Conservation (phyloP, 768 basidiomycete species). For the Amanita fuliginea region DNA sequence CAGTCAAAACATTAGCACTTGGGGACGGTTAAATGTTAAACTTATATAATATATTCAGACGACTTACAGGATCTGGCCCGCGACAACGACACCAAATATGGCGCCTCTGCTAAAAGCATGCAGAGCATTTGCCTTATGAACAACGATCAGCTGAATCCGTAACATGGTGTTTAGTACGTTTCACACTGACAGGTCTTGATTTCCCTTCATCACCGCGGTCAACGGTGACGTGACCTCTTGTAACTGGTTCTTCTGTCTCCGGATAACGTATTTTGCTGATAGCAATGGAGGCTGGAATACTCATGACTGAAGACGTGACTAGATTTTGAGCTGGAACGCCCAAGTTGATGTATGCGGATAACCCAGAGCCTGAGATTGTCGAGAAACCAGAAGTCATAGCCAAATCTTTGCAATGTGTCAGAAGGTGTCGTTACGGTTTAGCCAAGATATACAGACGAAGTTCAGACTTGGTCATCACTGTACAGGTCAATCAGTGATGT, state of each 20-base stretch:
- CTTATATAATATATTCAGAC: not conserved
- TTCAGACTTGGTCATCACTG: constrained; percentile 75
- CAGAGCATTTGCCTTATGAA: constrained; percentile 54
- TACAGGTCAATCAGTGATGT: not conserved
- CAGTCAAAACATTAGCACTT: constrained; percentile 76
- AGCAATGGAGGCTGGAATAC: constrained; percentile 88
- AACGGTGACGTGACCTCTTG: constrained; percentile 69
- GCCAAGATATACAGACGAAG: constrained; percentile 34
- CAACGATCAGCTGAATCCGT: not conserved
- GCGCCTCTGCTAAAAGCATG: constrained; percentile 87
- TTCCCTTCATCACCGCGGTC: constrained; percentile 60
- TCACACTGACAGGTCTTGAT: constrained; percentile 34
- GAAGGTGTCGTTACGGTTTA: not conserved
- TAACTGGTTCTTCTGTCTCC: constrained; percentile 81
- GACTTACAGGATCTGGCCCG: constrained; percentile 76
- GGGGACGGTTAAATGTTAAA: not conserved
- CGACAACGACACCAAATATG: constrained; percentile 74
- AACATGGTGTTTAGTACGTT: not conserved
- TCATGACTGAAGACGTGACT: constrained; percentile 87
- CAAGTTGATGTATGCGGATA: constrained; percentile 70
- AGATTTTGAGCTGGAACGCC: constrained; percentile 75
- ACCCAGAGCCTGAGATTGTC: constrained; percentile 85
- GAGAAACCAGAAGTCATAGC: constrained; percentile 91
- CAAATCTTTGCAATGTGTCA: constrained; percentile 30
- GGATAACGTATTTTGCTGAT: constrained; percentile 85